A percentile compares a stretch with the other conserved stretches of the same genome.
Evolutionary conservation across 192 early-diverging fungal genomes (phyloP).

Genomic region (Piromyces sp.): DNA sequence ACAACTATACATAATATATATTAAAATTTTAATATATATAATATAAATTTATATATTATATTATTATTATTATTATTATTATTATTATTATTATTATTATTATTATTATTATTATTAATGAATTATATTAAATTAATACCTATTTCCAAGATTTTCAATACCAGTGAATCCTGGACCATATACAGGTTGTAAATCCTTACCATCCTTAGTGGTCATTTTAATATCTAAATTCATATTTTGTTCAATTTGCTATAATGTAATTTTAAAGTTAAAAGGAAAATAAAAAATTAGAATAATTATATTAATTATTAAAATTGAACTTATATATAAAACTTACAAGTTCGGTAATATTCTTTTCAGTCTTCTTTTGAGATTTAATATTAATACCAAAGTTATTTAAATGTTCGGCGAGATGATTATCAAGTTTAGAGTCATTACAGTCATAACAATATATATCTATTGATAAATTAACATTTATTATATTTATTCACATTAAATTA

Average conservation of each 20-base stretch:
- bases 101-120: background rate
- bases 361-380: conserved; percentile 64
- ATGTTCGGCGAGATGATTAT: conserved; percentile 60
- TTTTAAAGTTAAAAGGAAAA: background rate
- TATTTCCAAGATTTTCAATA: conserved; percentile 87
- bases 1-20: conserved; percentile 43
- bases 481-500: background rate
- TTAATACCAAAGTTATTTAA: conserved; percentile 79
- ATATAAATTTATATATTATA: no score
- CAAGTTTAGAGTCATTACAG: conserved; percentile 65
- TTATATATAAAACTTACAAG: conserved; percentile 27
- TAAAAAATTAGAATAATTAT: background rate
- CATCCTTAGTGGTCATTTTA: conserved; percentile 92
- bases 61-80: no score
- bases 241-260: conserved; percentile 56
- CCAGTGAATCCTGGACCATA: conserved; percentile 88
- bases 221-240: conserved; percentile 95
- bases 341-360: conserved; percentile 79
- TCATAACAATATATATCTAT: conserved; percentile 68
- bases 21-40: no score
- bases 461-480: background rate
- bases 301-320: no score
- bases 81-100: background rate
- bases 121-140: conserved; percentile 12
- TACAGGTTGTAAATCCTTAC: conserved; percentile 57